A percentile compares a stretch with the other conserved stretches of the same genome.
These are phyloP conservation scores for Lentinula sp. DNA, from an alignment of 768 basidiomycete genomes.

Conservation along the genomic window DNA sequence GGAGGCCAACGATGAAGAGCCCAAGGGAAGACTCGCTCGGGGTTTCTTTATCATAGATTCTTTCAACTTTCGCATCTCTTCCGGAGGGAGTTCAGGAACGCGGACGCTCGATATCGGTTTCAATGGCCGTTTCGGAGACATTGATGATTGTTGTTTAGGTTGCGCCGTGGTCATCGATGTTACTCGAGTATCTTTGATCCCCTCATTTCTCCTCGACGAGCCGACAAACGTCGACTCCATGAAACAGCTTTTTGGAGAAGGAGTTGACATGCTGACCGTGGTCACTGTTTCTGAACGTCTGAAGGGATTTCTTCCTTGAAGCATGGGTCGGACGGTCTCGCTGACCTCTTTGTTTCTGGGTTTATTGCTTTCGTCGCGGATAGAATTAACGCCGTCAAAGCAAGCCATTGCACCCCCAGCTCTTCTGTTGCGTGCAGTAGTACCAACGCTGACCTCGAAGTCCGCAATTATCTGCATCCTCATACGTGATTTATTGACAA, in stretches of 20 bases:
- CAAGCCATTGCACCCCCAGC: background rate
- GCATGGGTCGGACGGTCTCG: background rate
- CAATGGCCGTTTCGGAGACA: background rate
- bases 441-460: background rate
- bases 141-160: background rate
- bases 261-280: background rate
- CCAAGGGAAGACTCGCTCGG: background rate
- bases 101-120: constrained; percentile 8
- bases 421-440: background rate
- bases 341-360: background rate
- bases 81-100: constrained; percentile 9
- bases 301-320: background rate
- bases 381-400: background rate
- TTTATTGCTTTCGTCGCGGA: background rate
- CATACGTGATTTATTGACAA: background rate
- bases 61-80: constrained; percentile 7
- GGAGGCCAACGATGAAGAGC: background rate
- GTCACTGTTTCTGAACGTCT: background rate
- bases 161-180: background rate
- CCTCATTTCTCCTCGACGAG: background rate
- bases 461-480: background rate
- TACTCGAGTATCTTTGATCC: background rate
- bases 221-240: background rate
- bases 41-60: background rate
- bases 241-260: background rate